Percentiles rank a stretch among this genome's conserved stretches.
phyloP scores from a whole-genome alignment of 148 eudicot species.

The Fagopyrum tataricum region DNA sequence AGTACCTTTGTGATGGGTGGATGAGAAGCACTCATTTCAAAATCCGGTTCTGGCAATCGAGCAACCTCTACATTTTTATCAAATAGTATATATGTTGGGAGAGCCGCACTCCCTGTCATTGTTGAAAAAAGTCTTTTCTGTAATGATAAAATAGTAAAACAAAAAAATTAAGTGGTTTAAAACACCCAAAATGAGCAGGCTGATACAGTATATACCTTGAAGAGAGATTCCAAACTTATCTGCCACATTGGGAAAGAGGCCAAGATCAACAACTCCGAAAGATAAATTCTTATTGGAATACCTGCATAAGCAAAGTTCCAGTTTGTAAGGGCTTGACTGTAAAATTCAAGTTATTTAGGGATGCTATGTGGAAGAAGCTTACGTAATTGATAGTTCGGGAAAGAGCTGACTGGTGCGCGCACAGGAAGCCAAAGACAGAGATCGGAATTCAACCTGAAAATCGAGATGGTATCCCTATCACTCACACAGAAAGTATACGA shows the following conservation, averaged over 20 bases:
- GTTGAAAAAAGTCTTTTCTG: neutral
- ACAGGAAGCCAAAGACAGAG: conserved; percentile 56
- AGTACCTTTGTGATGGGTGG: conserved; percentile 68
- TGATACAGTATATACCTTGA: conserved; percentile 26
- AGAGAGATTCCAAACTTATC: conserved; percentile 69
- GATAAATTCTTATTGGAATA: conserved; percentile 80
- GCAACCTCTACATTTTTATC: conserved; percentile 53
- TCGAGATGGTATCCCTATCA: neutral
- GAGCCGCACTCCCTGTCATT: conserved; percentile 44
- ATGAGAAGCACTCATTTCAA: conserved; percentile 40
- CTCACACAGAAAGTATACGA: neutral
- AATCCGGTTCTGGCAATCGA: conserved; percentile 62
- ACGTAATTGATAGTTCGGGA: conserved; percentile 95
- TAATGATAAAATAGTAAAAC: conserved; percentile 1
- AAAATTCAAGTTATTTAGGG: neutral
- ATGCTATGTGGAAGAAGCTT: conserved; percentile 26
- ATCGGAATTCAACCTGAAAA: conserved; percentile 87
- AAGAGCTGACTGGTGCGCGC: conserved; percentile 59
- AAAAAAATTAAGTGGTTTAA: neutral
- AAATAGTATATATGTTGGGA: conserved; percentile 79
- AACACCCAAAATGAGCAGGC: neutral
- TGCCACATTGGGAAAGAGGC: conserved; percentile 90
- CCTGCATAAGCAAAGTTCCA: conserved; percentile 29
- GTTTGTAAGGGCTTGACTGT: neutral
- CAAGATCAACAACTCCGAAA: conserved; percentile 85